phyloP scores from a whole-genome alignment of 2,329 filamentous ascomycete species.

The Pseudocercospora cruenta region DNA sequence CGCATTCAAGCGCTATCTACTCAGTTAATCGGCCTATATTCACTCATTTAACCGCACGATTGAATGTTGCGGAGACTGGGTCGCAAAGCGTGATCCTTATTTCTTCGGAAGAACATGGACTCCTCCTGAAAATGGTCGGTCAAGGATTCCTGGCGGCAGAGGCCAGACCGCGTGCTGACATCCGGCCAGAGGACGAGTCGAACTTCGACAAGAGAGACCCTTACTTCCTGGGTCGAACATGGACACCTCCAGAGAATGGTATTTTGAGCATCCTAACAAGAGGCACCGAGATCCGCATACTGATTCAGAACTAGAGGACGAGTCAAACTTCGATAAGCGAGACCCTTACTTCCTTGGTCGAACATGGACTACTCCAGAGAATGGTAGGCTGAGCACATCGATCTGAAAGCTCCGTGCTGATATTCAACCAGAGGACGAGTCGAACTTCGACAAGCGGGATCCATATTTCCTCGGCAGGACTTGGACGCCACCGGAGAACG shows the following conservation, averaged over 20 bases:
- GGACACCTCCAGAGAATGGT: not conserved
- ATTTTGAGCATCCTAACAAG: too few relatives aligned
- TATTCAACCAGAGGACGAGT: not conserved
- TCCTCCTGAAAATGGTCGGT: too few relatives aligned
- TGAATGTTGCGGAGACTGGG: too few relatives aligned
- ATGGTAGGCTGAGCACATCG: not conserved
- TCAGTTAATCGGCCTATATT: too few relatives aligned
- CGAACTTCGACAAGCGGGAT: slow-evolving; percentile 2
- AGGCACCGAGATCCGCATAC: too few relatives aligned
- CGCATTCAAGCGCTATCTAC: too few relatives aligned
- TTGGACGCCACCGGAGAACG: not conserved
- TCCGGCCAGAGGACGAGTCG: not conserved
- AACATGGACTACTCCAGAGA: not conserved
- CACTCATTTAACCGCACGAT: too few relatives aligned
- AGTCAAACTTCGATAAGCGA: slow-evolving; percentile 4
- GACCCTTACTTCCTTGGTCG: not conserved
- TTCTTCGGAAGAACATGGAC: not conserved
- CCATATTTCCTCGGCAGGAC: not conserved
- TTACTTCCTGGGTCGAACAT: not conserved
- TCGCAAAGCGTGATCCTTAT: not conserved
- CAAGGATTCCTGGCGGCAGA: too few relatives aligned
- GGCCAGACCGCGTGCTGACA: too few relatives aligned
- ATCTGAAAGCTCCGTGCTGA: not conserved
- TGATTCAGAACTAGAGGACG: not conserved
- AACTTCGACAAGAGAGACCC: slow-evolving; percentile 3